Percentiles rank a stretch among this genome's conserved stretches.
These are phyloP conservation scores for Fusarium sp. DNA, from an alignment of 2,329 filamentous ascomycete species.

Conservation along the genomic window DNA sequence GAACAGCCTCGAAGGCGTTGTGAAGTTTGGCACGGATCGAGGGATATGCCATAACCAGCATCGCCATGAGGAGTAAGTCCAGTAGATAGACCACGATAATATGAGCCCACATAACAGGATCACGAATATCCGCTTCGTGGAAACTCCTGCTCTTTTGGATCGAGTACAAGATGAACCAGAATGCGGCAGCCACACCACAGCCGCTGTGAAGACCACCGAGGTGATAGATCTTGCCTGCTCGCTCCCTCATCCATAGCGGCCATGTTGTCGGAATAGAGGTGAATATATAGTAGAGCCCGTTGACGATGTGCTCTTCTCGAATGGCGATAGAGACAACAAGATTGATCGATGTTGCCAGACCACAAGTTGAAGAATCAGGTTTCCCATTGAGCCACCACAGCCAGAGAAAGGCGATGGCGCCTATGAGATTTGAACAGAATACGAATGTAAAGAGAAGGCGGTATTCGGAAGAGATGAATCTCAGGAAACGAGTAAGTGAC, in stretches of 20 bases:
- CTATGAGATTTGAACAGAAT: constrained; percentile 57
- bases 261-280: constrained; percentile 54
- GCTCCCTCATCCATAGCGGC: constrained; percentile 57
- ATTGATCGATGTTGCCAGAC: constrained; percentile 55
- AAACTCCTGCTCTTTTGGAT: constrained; percentile 31
- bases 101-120: constrained; percentile 12
- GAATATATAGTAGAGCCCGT: constrained; percentile 56
- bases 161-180: constrained; percentile 37
- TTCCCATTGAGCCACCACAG: constrained; percentile 44
- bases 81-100: constrained; percentile 31
- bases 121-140: not conserved
- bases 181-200: constrained; percentile 29
- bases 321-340: constrained; percentile 58
- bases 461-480: constrained; percentile 52
- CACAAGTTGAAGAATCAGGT: constrained; percentile 52
- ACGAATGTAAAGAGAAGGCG: constrained; percentile 63
- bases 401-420: constrained; percentile 30
- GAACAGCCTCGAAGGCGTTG: constrained; percentile 31
- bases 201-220: constrained; percentile 54
- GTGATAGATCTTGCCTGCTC: constrained; percentile 58
- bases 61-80: constrained; percentile 22
- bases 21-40: constrained; percentile 28
- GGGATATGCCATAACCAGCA: constrained; percentile 34
- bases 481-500: constrained; percentile 38
- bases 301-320: constrained; percentile 62